Percentiles rank a stretch among this genome's conserved stretches.
phyloP scores from a whole-genome alignment of 1,139 yeast genomes.

The Hansenula sp. region DNA sequence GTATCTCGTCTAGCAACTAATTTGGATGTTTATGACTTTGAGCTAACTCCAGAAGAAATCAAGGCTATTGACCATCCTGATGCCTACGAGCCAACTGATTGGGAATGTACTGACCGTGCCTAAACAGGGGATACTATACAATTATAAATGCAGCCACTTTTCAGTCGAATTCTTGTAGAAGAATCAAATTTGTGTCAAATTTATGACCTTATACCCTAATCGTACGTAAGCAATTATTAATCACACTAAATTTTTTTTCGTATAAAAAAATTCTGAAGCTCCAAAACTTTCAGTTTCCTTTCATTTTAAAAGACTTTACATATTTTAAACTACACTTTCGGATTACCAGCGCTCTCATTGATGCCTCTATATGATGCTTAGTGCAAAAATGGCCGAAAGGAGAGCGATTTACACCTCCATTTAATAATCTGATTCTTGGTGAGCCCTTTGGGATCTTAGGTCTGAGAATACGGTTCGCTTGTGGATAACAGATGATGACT shows the following conservation, averaged over 20 bases:
- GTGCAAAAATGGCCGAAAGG: slow-evolving; percentile 24
- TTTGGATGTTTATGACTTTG: slow-evolving; percentile 38
- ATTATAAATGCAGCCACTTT: no score
- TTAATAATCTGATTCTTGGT: slow-evolving; percentile 17
- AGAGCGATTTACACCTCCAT: slow-evolving; percentile 14
- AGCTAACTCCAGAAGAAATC: slow-evolving; percentile 29
- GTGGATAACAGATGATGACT: slow-evolving; percentile 19
- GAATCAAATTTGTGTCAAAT: not conserved
- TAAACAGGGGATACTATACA: slow-evolving; percentile 13
- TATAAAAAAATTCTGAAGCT: not conserved
- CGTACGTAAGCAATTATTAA: not conserved
- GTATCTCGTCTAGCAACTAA: slow-evolving; percentile 37
- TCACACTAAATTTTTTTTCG: not conserved
- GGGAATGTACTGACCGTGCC: slow-evolving; percentile 63
- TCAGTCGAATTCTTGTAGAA: no score
- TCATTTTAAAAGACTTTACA: slow-evolving; percentile 6
- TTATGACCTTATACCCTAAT: not conserved
- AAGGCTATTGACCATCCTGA: slow-evolving; percentile 42
- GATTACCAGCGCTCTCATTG: slow-evolving; percentile 23
- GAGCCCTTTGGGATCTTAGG: not conserved
- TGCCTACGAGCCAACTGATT: slow-evolving; percentile 64
- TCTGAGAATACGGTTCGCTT: slow-evolving; percentile 20
- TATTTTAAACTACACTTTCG: slow-evolving; percentile 21
- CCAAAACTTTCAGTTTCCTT: not conserved
- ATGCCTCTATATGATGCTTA: slow-evolving; percentile 7